Percentiles rank a stretch among this genome's conserved stretches.
Evolutionary conservation across 768 basidiomycete genomes (phyloP).

Genomic region (Collybia sordida): DNA sequence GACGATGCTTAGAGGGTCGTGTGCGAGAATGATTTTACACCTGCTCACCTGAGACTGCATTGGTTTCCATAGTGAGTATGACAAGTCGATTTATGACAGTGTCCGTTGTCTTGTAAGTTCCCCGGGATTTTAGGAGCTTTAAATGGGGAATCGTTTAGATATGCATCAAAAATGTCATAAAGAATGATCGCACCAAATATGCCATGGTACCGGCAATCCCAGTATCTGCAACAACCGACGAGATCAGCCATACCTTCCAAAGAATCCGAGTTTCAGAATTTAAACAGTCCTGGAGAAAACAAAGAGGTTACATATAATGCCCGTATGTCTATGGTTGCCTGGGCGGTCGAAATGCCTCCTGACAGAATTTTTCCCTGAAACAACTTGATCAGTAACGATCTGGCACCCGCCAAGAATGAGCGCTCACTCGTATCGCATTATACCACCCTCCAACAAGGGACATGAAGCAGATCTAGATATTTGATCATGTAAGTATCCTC

Average conservation of each 20-base stretch:
- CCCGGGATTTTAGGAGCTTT: conserved; percentile 3
- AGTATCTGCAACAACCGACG: conserved; percentile 7
- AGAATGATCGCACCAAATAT: conserved; percentile 4
- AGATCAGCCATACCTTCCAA: conserved; percentile 9
- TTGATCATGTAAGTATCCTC: no score
- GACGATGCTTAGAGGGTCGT: no score
- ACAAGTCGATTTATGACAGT: conserved; percentile 8
- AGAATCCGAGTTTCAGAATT: no score
- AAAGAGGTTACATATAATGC: background rate
- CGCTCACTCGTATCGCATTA: no score
- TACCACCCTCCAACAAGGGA: no score
- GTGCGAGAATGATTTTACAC: background rate
- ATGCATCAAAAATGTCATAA: background rate
- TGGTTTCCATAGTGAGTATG: conserved; percentile 11
- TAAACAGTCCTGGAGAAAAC: no score
- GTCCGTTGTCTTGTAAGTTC: conserved; percentile 5
- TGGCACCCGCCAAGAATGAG: no score
- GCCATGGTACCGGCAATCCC: conserved; percentile 10
- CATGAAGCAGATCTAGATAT: no score
- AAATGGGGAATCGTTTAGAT: background rate
- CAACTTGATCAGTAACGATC: no score
- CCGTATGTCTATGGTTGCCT: no score
- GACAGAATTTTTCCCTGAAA: no score
- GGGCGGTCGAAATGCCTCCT: no score
- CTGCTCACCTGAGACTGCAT: conserved; percentile 9